Evolutionary conservation across 176 grass and related monocot species (phyloP), one percentile per base, ranked within the genome.

Genomic region (Otatea glauca): DNA sequence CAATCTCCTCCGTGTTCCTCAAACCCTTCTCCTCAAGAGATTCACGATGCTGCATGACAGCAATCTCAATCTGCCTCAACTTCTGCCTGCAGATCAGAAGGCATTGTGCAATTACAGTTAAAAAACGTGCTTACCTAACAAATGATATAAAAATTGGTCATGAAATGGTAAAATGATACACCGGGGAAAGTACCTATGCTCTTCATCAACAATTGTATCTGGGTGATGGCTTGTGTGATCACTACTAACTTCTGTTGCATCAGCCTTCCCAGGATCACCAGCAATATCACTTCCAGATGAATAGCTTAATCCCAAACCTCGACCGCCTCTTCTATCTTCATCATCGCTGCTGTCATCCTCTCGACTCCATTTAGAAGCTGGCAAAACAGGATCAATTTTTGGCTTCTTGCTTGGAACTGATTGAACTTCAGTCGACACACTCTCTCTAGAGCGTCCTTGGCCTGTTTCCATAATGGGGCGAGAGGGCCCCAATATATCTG

Each of bases 231-330:
- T 86, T 27, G 65, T 20, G 7, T 80, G 65, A 67, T 85, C 77
- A 39, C 76, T 75, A 65, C 62, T 83, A 43, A 82, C 59, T 83
- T 94, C 89, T 89, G 78, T 35, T 24, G 59, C 87, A 81, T 79
- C 81, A 13, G 39, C 64, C 64, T 94, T 95, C 78, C 49, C 85
- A 82, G 74, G 51, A 81, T 94, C 84, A 80, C 71, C 86, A 48
- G 80, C 90, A 88, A 70, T 79, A 86, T 99, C 97, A n/a, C 93
- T 96, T 90, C 76, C 92, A 61, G 95, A 97, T 88, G 95, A 97
- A 94, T 97, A 97, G 81, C 93, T 89, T 87, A 97, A 88, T 80
- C 95, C 89, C 87, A 94, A 83, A 73, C 72, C 90, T 72, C 68
- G 75, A 20, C 88, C 86, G 48, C 75, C 81, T 83, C 79, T 92